phyloP scores from a whole-genome alignment of 768 basidiomycete species.

The Lyophyllum atratum region DNA sequence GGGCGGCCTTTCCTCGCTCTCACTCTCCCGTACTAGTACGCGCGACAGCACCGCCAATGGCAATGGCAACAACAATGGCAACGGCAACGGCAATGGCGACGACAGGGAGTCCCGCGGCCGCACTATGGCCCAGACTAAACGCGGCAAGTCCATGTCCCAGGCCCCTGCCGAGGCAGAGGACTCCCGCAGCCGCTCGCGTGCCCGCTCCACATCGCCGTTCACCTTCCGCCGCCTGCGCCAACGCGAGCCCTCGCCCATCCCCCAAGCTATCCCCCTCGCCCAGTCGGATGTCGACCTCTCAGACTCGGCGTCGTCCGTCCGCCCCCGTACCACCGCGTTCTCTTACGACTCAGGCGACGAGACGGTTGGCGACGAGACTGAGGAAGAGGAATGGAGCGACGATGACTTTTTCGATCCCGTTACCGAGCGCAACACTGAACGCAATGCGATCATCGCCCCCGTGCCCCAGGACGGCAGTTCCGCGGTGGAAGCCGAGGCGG shows the following conservation, averaged over 20 bases:
- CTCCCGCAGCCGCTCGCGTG: slow-evolving; percentile 55
- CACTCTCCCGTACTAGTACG: slow-evolving; percentile 57
- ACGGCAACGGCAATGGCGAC: slow-evolving; percentile 26
- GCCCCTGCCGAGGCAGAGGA: slow-evolving; percentile 36
- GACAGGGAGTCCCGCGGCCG: slow-evolving; percentile 58
- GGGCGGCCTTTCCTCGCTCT: slow-evolving; percentile 65
- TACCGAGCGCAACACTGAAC: slow-evolving; percentile 88
- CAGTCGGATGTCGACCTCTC: slow-evolving; percentile 64
- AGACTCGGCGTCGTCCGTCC: slow-evolving; percentile 55
- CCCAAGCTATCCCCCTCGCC: slow-evolving; percentile 57
- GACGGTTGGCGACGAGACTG: slow-evolving; percentile 50
- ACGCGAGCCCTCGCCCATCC: slow-evolving; percentile 53
- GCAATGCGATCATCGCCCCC: slow-evolving; percentile 60
- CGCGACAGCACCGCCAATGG: slow-evolving; percentile 32
- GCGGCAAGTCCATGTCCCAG: slow-evolving; percentile 51
- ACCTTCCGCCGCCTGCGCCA: slow-evolving; percentile 66
- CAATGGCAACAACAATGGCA: no score
- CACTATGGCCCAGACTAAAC: slow-evolving; percentile 45
- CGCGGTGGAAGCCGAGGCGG: slow-evolving; percentile 55
- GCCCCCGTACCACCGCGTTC: slow-evolving; percentile 62
- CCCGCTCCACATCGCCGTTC: slow-evolving; percentile 84
- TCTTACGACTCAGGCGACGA: slow-evolving; percentile 70
- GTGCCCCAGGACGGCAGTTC: slow-evolving; percentile 23
- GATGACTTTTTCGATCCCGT: slow-evolving; percentile 71
- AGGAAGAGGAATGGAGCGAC: slow-evolving; percentile 61